Evolutionary conservation across 768 basidiomycete species (phyloP), one percentile per base, ranked within the genome.

Genomic region (Roridomyces roridus): DNA sequence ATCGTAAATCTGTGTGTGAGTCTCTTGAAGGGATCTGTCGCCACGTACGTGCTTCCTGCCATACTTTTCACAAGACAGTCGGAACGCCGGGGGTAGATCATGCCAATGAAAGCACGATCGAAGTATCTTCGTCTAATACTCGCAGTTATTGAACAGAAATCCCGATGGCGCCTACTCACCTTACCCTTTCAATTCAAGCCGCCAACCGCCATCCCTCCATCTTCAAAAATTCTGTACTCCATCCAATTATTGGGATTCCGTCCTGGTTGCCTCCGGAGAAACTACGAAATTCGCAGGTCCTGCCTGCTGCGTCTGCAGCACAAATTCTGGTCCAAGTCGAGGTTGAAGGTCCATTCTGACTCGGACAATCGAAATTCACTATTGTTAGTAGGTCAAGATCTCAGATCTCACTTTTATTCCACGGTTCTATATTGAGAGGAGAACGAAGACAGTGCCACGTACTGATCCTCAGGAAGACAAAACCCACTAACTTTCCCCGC

Each of bases 251-350:
- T 57, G 24, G 60, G 60, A 7, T 23, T 18, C n/a, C 51, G 60
- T 5, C 60, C 51, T 25, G 60, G 56, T n/a, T 48, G 42, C 8
- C 35, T 62, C 36, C 56, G 52, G 14, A 41, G 15, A n/a, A 43
- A 62, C 39, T 41, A 31, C 11, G 42, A 26, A 4, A 37, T 62
- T 35, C 37, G 31, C 2, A 34, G 51, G 56, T 62, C 26, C 25
- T 62, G 15, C 60, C 60, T 20, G 51, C 60, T 10, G 60, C 60
- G 21, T 62, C 60, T 28, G 47, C 46, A 26, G 39, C 28, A 11
- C 60, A 62, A 47, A 17, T 57, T 10, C 6, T 44, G 37, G 56
- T 48, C 42, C 51, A 48, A 12, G 43, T 25, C 7, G 48, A 57
- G 60, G 60, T 36, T 10, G 31, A 20, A 44, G 51, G 7, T 2